Evolutionary conservation across 1,284 basidiomycete genomes (phyloP).

Genomic region (Boletellus deceptivus): DNA sequence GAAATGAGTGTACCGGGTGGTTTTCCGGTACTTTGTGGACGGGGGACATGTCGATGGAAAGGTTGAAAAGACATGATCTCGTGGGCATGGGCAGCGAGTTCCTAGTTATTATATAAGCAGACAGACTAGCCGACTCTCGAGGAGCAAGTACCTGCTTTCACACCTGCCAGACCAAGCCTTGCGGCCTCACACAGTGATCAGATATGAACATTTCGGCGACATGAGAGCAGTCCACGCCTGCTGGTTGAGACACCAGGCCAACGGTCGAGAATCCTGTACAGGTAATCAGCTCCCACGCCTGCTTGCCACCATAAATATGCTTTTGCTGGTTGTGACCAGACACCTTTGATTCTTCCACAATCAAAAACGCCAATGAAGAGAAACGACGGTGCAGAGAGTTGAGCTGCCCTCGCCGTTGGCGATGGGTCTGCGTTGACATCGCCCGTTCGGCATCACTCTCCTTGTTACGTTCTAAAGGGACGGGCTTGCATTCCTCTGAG

Average conservation of each 20-base stretch:
- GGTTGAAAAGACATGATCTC: too few relatives aligned
- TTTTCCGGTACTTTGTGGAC: constrained; percentile 23
- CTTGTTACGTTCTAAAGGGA: constrained; percentile 50
- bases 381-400: constrained; percentile 43
- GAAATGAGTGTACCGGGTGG: constrained; percentile 25
- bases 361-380: constrained; percentile 50
- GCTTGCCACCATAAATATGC: not conserved
- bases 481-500: constrained; percentile 46
- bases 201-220: too few relatives aligned
- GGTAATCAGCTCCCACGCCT: constrained; percentile 24
- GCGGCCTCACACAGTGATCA: too few relatives aligned
- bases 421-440: constrained; percentile 40
- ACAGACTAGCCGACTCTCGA: not conserved
- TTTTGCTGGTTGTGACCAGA: not conserved
- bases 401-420: constrained; percentile 36
- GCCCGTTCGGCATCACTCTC: constrained; percentile 49
- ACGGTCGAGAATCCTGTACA: not conserved
- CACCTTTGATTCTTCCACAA: constrained; percentile 49
- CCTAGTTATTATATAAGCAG: constrained; percentile 20
- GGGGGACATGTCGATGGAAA: constrained; percentile 22
- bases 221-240: too few relatives aligned
- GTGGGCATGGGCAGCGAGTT: too few relatives aligned
- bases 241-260: too few relatives aligned
- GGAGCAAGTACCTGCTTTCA: not conserved
- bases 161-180: too few relatives aligned